A percentile compares a stretch with the other conserved stretches of the same genome.
These are phyloP conservation scores for Solanum chilense DNA, from an alignment of 257 asterid species.

Conservation along the genomic window DNA sequence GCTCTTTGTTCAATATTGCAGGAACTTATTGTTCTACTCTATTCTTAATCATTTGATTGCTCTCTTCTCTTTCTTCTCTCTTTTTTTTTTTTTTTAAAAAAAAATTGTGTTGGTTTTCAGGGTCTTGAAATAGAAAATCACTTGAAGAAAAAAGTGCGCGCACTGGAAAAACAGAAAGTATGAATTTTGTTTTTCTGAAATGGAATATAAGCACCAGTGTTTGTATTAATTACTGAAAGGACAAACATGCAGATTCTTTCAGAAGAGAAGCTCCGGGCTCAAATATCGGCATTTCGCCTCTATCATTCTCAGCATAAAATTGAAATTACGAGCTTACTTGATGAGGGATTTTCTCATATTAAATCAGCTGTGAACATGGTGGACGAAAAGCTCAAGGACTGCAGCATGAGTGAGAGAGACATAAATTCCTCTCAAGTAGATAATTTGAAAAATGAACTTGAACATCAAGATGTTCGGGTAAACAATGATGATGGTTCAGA, in stretches of 20 bases:
- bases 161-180: conserved; percentile 66
- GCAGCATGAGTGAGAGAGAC: conserved; percentile 40
- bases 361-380: conserved; percentile 37
- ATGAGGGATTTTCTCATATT: conserved; percentile 58
- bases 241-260: conserved; percentile 31
- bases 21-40: background rate
- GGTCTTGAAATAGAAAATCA: conserved; percentile 89
- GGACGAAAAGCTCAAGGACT: conserved; percentile 44
- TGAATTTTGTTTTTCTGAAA: conserved; percentile 8
- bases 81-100: too few relatives aligned
- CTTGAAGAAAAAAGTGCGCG: conserved; percentile 57
- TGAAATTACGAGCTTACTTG: conserved; percentile 46
- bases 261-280: conserved; percentile 50
- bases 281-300: conserved; percentile 33
- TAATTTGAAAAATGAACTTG: conserved; percentile 35
- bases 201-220: background rate
- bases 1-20: background rate
- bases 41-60: background rate
- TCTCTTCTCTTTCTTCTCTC: background rate
- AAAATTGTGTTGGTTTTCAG: conserved; percentile 22
- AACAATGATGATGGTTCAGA: conserved; percentile 33
- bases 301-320: conserved; percentile 42
- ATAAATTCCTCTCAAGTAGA: conserved; percentile 18
- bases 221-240: conserved; percentile 9
- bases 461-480: conserved; percentile 69